A percentile compares a stretch with the other conserved stretches of the same genome.
phyloP scores from a whole-genome alignment of 805 yeast species.

The Yarrowia sp. region DNA sequence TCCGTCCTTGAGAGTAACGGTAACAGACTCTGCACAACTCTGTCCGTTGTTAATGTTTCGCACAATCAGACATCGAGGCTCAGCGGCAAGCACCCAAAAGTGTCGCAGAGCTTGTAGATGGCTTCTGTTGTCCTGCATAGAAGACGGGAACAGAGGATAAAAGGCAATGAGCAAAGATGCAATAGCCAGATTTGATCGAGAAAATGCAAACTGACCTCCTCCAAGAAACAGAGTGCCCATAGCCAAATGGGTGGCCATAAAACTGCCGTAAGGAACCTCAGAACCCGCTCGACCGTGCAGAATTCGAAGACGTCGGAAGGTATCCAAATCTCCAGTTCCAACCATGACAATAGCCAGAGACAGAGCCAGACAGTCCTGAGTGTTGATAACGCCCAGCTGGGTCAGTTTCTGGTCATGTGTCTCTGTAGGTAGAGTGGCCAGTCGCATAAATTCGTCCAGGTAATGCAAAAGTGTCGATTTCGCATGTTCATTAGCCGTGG shows the following conservation, averaged over 20 bases:
- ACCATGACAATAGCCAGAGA: slow-evolving; percentile 76
- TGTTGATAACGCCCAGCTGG: slow-evolving; percentile 49
- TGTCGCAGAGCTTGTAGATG: slow-evolving; percentile 83
- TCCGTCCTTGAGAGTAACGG: slow-evolving; percentile 43
- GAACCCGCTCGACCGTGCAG: slow-evolving; percentile 52
- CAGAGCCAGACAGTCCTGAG: slow-evolving; percentile 58
- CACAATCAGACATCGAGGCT: slow-evolving; percentile 73
- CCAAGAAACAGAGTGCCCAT: slow-evolving; percentile 87
- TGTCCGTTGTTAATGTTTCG: slow-evolving; percentile 62
- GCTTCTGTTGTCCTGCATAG: slow-evolving; percentile 46
- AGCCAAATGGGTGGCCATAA: slow-evolving; percentile 73
- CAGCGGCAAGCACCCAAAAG: slow-evolving; percentile 84
- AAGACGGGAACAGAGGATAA: slow-evolving; percentile 66
- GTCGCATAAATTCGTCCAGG: slow-evolving; percentile 49
- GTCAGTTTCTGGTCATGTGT: slow-evolving; percentile 61
- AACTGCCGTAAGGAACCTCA: slow-evolving; percentile 57
- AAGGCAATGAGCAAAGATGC: slow-evolving; percentile 70
- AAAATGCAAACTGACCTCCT: slow-evolving; percentile 85
- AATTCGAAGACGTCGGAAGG: slow-evolving; percentile 66
- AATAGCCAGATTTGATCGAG: slow-evolving; percentile 56
- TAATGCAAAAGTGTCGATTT: slow-evolving; percentile 53
- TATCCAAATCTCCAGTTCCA: slow-evolving; percentile 83
- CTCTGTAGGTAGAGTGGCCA: slow-evolving; percentile 44
- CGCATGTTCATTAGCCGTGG: slow-evolving; percentile 55
- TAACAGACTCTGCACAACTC: slow-evolving; percentile 50